Conservation (phyloP, 208 protist genomes). For the Leishmania arabica region DNA sequence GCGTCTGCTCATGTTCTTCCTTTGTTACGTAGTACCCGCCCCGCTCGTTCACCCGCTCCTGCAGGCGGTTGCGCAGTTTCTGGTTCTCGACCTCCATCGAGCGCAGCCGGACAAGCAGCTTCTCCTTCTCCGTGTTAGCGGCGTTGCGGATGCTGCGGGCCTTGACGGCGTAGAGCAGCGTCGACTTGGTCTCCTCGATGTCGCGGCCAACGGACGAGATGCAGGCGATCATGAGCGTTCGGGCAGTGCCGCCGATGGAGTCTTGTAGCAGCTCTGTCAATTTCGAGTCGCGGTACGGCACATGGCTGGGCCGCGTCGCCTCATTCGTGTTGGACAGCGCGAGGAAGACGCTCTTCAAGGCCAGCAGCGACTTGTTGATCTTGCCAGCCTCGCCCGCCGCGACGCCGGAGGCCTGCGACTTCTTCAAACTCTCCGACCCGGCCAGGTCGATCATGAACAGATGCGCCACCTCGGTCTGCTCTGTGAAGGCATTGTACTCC, state of each 20-base stretch:
- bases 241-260: slow-evolving; percentile 92
- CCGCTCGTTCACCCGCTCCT: slow-evolving; percentile 84
- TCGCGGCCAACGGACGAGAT: slow-evolving; percentile 93
- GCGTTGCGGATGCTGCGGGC: slow-evolving; percentile 95
- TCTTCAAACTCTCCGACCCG: slow-evolving; percentile 94
- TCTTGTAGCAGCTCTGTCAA: slow-evolving; percentile 95
- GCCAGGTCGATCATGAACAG: slow-evolving; percentile 97
- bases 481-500: slow-evolving; percentile 84
- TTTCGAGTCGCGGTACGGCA: slow-evolving; percentile 95
- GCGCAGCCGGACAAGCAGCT: slow-evolving; percentile 75
- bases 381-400: slow-evolving; percentile 90
- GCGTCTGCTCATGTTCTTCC: slow-evolving; percentile 79
- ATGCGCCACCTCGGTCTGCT: slow-evolving; percentile 90
- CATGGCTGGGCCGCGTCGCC: slow-evolving; percentile 79
- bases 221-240: slow-evolving; percentile 96
- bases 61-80: slow-evolving; percentile 82
- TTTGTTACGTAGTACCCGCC: slow-evolving; percentile 85
- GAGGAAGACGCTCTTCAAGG: slow-evolving; percentile 94
- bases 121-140: slow-evolving; percentile 82
- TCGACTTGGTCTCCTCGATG: slow-evolving; percentile 96
- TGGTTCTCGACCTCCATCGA: slow-evolving; percentile 89
- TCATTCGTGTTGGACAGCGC: slow-evolving; percentile 87
- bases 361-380: slow-evolving; percentile 94
- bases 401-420: slow-evolving; percentile 86
- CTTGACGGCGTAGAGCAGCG: slow-evolving; percentile 96